Percentiles rank a stretch among this genome's conserved stretches.
Evolutionary conservation across 192 early-diverging fungal genomes (phyloP).

Genomic region (Backusella morwellensis): DNA sequence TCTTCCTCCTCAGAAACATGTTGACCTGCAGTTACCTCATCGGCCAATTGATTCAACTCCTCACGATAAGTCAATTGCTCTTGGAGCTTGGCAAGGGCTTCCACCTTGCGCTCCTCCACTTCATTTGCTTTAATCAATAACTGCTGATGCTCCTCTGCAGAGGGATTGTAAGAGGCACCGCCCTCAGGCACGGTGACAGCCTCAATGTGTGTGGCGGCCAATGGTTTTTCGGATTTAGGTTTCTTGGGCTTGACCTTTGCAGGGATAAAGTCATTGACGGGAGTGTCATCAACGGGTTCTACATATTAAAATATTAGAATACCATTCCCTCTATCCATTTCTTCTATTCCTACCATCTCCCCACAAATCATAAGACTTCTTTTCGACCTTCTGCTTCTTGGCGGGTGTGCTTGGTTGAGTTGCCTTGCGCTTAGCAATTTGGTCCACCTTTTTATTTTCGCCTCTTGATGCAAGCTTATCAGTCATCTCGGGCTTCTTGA

Average conservation of each 20-base stretch:
- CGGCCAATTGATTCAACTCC: conserved; percentile 22
- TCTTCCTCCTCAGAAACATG: conserved; percentile 25
- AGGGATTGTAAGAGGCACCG: conserved; percentile 92
- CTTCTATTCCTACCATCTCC: conserved; percentile 14
- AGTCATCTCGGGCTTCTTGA: not conserved
- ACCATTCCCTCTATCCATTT: not conserved
- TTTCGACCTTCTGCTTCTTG: conserved; percentile 23
- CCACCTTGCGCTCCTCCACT: conserved; percentile 49
- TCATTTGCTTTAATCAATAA: conserved; percentile 58
- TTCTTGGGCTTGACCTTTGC: conserved; percentile 25
- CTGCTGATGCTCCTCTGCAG: conserved; percentile 74
- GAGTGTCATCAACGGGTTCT: not conserved
- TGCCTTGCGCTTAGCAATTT: conserved; percentile 44
- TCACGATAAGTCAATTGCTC: conserved; percentile 45
- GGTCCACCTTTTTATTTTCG: conserved; percentile 36
- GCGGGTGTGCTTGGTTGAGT: conserved; percentile 6
- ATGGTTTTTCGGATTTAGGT: conserved; percentile 46
- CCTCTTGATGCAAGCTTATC: conserved; percentile 38
- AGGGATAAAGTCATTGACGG: not conserved
- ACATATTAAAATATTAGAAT: not conserved
- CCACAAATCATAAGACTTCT: conserved; percentile 64
- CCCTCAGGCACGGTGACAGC: conserved; percentile 77
- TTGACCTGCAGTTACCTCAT: conserved; percentile 22
- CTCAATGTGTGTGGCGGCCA: conserved; percentile 41
- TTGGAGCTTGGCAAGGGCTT: conserved; percentile 33